Base-by-base conservation (phyloP, 2,329 filamentous ascomycete genomes). In the Sclerotinia spermophila region DNA sequence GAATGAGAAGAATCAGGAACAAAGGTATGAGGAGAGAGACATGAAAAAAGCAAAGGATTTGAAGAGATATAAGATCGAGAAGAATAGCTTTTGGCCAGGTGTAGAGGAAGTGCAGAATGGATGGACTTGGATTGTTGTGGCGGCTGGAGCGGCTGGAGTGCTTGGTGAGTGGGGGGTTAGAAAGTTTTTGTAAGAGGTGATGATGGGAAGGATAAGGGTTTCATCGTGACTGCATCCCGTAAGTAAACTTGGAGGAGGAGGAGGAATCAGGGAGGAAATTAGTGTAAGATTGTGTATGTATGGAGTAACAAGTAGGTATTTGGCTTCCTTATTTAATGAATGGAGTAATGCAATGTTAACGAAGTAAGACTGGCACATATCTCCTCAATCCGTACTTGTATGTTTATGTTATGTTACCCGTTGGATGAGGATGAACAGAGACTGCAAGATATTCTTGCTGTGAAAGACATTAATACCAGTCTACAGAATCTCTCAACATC, bases 71-170 rank as follows among this genome's bases (percentile, higher is more conserved):
- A 68, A 70, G 59, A 30, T 19, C 2, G 40, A 67, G 51, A 73
- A 73, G 44, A 73, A 73, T 30, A 72, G 67, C 45, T 70, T 73
- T 40, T 73, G 72, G 72, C 72, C 72, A 1, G 53, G 45, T 21
- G 27, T 42, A 15, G 58, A 68, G 7, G 72, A 73, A 11, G 17
- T 66, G 8, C n/a, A 60, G 5, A 73, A 73, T 24, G 42, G 17
- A 35, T 73, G 72, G 72, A 15, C 53, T 30, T 72, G 70, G 70
- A 48, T 55, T 62, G 58, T 73, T 27, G 21, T 67, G 13, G 67
- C 19, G 27, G 35, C 55, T 35, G 72, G 70, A 4, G 30, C 58
- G 11, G 64, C 15, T 33, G 70, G 72, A 38, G 62, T 67, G 15
- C 2, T 64, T 33, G 27, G 69, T 13, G 72, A 73, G 38, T 66